Evolutionary conservation across 768 basidiomycete species (phyloP).

Genomic region (Trametes gibbosa): DNA sequence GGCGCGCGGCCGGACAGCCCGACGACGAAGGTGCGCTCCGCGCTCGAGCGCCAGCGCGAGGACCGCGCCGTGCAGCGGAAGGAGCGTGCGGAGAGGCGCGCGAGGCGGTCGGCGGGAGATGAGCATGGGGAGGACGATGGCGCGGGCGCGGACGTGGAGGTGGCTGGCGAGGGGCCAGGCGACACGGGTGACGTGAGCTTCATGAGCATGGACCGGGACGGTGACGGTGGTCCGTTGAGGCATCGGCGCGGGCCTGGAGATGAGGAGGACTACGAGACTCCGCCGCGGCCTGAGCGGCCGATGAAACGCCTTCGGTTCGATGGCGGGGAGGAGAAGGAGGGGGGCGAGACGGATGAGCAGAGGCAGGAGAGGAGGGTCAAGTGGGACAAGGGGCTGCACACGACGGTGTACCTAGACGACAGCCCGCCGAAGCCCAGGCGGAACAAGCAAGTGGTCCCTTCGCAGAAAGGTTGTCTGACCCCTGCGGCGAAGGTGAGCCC

Average conservation of each 20-base stretch:
- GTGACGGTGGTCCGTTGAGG: conserved; percentile 29
- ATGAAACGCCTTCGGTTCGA: conserved; percentile 42
- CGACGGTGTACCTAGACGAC: conserved; percentile 60
- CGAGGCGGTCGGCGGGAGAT: conserved; percentile 35
- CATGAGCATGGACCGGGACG: conserved; percentile 26
- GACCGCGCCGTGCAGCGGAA: conserved; percentile 52
- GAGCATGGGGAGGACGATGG: conserved; percentile 27
- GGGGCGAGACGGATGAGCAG: conserved; percentile 22
- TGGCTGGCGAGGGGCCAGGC: neutral
- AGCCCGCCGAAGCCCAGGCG: conserved; percentile 50
- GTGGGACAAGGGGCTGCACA: conserved; percentile 72
- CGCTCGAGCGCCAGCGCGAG: conserved; percentile 64
- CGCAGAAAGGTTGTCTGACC: conserved; percentile 65
- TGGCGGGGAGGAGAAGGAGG: conserved; percentile 35
- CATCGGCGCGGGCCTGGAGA: conserved; percentile 75
- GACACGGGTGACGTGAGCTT: conserved; percentile 15
- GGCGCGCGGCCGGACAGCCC: conserved; percentile 78
- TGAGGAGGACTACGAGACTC: conserved; percentile 77
- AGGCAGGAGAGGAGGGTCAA: conserved; percentile 57
- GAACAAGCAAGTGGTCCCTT: conserved; percentile 39
- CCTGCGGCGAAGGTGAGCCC: conserved; percentile 58
- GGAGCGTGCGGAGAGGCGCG: conserved; percentile 60
- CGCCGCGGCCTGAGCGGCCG: conserved; percentile 42
- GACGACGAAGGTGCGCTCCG: conserved; percentile 66
- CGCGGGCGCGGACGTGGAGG: conserved; percentile 30